phyloP scores from a whole-genome alignment of 371 early-diverging fungal genomes.

The Mucor sp. region DNA sequence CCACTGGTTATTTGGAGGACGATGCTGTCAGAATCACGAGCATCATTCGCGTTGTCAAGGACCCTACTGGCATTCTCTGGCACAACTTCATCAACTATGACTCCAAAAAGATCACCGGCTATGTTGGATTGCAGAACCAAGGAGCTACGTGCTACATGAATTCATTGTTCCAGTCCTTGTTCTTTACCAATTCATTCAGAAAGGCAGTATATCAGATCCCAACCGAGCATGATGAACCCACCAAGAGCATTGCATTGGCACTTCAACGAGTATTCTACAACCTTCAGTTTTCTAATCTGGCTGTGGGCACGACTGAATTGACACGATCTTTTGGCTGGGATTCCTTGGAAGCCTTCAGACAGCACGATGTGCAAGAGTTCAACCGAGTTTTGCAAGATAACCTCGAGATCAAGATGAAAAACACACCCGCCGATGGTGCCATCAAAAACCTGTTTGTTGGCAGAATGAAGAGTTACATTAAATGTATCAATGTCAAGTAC shows the following conservation, averaged over 20 bases:
- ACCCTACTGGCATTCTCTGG: slow-evolving; percentile 92
- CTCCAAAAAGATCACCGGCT: slow-evolving; percentile 89
- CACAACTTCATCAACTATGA: slow-evolving; percentile 89
- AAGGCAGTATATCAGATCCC: slow-evolving; percentile 90
- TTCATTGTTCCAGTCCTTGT: slow-evolving; percentile 96
- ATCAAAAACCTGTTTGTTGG: slow-evolving; percentile 89
- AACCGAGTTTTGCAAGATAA: slow-evolving; percentile 95
- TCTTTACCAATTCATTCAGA: slow-evolving; percentile 93
- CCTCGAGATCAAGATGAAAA: slow-evolving; percentile 88
- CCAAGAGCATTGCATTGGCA: slow-evolving; percentile 83
- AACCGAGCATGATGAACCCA: slow-evolving; percentile 82
- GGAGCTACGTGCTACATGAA: slow-evolving; percentile 99
- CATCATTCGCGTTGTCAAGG: slow-evolving; percentile 79
- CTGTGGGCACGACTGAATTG: slow-evolving; percentile 90
- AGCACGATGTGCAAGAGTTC: slow-evolving; percentile 97
- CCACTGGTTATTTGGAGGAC: slow-evolving; percentile 43
- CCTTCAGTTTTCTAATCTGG: slow-evolving; percentile 64
- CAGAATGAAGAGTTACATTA: slow-evolving; percentile 92
- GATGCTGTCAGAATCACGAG: slow-evolving; percentile 70
- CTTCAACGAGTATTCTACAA: slow-evolving; percentile 94
- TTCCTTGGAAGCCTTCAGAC: slow-evolving; percentile 90
- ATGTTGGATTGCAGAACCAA: slow-evolving; percentile 95
- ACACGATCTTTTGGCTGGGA: slow-evolving; percentile 98
- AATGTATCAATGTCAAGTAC: slow-evolving; percentile 90
- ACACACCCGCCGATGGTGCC: slow-evolving; percentile 90